phyloP scores from a whole-genome alignment of 2,329 filamentous ascomycete genomes.

The Penicillium sumatraense region DNA sequence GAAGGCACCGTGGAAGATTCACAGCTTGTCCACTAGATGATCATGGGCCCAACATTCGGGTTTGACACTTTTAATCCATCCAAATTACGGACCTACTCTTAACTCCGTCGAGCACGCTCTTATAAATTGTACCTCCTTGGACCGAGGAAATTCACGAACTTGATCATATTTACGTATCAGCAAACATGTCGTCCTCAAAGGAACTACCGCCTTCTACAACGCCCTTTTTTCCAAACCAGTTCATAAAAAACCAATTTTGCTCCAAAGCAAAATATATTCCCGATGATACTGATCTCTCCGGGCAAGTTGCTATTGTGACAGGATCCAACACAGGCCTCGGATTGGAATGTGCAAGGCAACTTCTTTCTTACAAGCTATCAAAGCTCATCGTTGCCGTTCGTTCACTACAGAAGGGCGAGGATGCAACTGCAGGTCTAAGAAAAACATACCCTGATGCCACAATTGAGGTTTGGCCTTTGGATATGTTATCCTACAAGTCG shows the following conservation, averaged over 20 bases:
- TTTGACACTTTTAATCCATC: no score
- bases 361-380: constrained; percentile 46
- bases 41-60: no score
- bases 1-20: no score
- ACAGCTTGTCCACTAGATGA: no score
- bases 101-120: background rate
- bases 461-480: constrained; percentile 57
- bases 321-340: constrained; percentile 58
- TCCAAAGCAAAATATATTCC: constrained; percentile 4
- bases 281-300: constrained; percentile 20
- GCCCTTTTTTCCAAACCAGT: constrained; percentile 18
- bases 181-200: constrained; percentile 10
- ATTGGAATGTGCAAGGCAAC: constrained; percentile 48
- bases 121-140: background rate
- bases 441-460: constrained; percentile 35
- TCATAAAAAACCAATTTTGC: constrained; percentile 14
- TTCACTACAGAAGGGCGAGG: constrained; percentile 48
- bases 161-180: background rate
- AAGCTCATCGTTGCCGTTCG: constrained; percentile 56
- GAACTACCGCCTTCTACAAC: constrained; percentile 5
- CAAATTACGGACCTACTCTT: background rate
- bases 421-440: constrained; percentile 42
- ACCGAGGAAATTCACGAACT: background rate
- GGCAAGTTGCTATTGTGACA: constrained; percentile 54
- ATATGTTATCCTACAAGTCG: constrained; percentile 54